These are phyloP conservation scores for Diaporthe vexans DNA, from an alignment of 2,329 filamentous ascomycete genomes.

Conservation along the genomic window DNA sequence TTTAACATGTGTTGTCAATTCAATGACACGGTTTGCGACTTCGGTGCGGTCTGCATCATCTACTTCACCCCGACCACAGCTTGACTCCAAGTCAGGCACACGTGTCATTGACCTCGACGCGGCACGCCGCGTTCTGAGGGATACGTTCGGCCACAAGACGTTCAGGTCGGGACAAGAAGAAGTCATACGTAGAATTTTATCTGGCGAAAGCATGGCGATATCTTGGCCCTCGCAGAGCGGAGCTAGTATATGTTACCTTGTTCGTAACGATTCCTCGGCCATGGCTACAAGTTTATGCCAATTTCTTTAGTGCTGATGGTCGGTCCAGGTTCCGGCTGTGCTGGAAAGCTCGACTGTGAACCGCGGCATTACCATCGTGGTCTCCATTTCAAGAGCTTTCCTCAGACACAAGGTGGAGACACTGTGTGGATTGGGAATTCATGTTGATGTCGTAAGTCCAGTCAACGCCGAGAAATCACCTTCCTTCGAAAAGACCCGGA, in stretches of 20 bases:
- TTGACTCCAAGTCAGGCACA: background rate
- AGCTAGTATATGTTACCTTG: background rate
- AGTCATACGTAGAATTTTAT: background rate
- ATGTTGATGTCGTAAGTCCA: too few relatives aligned
- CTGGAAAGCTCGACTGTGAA: background rate
- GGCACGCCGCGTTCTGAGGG: background rate
- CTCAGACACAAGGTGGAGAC: too few relatives aligned
- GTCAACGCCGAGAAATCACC: too few relatives aligned
- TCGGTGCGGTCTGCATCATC: background rate
- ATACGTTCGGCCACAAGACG: background rate
- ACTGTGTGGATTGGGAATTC: background rate
- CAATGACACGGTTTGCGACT: background rate
- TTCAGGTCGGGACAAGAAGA: constrained; percentile 7
- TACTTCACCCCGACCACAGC: background rate
- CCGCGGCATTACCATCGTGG: background rate
- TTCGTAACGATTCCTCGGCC: background rate
- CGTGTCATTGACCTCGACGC: background rate
- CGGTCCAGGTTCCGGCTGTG: background rate
- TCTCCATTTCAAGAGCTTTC: fast-evolving
- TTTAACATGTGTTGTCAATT: background rate
- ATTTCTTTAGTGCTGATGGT: background rate
- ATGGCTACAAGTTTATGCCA: background rate
- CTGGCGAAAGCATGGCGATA: background rate
- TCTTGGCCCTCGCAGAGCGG: background rate
- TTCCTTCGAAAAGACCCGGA: background rate